Evolutionary conservation across 306 rosid genomes (phyloP), one percentile per base, ranked within the genome.

Genomic region (Vigna angularis): DNA sequence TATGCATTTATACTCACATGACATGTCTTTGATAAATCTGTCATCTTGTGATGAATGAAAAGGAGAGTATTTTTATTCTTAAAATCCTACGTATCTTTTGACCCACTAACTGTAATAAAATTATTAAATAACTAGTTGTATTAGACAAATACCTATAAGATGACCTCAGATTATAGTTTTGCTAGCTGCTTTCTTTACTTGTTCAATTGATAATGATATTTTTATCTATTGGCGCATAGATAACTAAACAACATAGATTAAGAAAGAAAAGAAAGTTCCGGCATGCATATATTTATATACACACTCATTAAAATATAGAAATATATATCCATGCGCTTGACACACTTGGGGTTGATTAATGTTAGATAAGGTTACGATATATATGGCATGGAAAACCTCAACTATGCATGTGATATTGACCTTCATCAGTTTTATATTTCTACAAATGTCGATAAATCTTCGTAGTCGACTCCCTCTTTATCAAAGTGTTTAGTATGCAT

Each of bases 31-130:
- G 34, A 38, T 26, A 65, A 30, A 28, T 66, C 5, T 30, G 28
- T 66, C 70, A 6, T 34, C 24, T 53, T 80, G 50, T 65, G 15
- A 66, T 45, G n/a, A n/a, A 17, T 55, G 34, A 15, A 80, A 50
- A 66, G 10, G 15, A n/a, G 18, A 9, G 8, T 14, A 14, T 28
- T 14, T 59, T 15, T 61, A 14, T 32, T 2, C 12, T 14, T 6
- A 13, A 5, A 0, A 6, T n/a, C 36, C 9, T 40, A 0, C 10
- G 9, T n/a, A 66, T 40, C 1, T 18, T 64, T 30, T 34, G 10
- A 4, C 16, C 0, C 4, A 40, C 13, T 32, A 38, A 26, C 28
- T n/a, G 30, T 36, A 17, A 9, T 17, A 17, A 7, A 17, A 38
- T 38, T 65, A 5, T 36, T 4, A 12, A n/a, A 65, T 6, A 38